Conservation (phyloP, 2,329 filamentous ascomycete genomes). For the Stagonosporopsis chrysanthemi region DNA sequence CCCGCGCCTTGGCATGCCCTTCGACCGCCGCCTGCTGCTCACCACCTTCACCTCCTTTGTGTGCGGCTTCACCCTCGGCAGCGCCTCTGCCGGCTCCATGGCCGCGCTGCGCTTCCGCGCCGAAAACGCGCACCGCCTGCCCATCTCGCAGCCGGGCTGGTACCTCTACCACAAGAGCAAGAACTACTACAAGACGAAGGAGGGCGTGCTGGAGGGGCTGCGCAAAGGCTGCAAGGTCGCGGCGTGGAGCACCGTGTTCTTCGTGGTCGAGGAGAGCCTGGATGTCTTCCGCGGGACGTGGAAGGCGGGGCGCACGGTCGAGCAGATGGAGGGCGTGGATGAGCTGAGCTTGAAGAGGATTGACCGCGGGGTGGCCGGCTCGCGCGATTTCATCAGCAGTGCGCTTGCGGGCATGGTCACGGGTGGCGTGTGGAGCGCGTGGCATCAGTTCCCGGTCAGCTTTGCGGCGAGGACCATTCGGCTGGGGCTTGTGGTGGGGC, state of each 20-base stretch:
- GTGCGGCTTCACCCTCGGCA: conserved; percentile 74
- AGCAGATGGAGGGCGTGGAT: conserved; percentile 48
- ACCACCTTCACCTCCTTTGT: conserved; percentile 69
- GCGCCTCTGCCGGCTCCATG: conserved; percentile 74
- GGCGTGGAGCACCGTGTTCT: conserved; percentile 77
- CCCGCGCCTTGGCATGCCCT: conserved; percentile 66
- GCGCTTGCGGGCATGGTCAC: conserved; percentile 83
- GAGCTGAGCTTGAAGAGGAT: conserved; percentile 41
- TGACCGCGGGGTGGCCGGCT: conserved; percentile 46
- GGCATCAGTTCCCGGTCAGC: conserved; percentile 81
- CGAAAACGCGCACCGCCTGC: conserved; percentile 94
- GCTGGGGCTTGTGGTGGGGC: conserved; percentile 78
- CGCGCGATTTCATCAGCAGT: conserved; percentile 77
- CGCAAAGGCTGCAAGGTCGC: conserved; percentile 75
- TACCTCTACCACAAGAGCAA: conserved; percentile 99
- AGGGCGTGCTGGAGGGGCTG: conserved; percentile 79
- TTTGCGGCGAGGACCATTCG: conserved; percentile 70
- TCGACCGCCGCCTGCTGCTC: conserved; percentile 70
- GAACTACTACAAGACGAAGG: conserved; percentile 85
- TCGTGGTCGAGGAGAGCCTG: conserved; percentile 83
- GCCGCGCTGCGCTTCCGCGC: conserved; percentile 87
- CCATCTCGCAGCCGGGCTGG: conserved; percentile 83
- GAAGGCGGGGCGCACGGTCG: conserved; percentile 52
- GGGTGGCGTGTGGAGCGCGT: conserved; percentile 84
- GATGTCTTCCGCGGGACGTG: conserved; percentile 67